A percentile compares a stretch with the other conserved stretches of the same genome.
Conservation (phyloP, 2,329 filamentous ascomycete genomes). For the Pseudogymnoascus sp. region DNA sequence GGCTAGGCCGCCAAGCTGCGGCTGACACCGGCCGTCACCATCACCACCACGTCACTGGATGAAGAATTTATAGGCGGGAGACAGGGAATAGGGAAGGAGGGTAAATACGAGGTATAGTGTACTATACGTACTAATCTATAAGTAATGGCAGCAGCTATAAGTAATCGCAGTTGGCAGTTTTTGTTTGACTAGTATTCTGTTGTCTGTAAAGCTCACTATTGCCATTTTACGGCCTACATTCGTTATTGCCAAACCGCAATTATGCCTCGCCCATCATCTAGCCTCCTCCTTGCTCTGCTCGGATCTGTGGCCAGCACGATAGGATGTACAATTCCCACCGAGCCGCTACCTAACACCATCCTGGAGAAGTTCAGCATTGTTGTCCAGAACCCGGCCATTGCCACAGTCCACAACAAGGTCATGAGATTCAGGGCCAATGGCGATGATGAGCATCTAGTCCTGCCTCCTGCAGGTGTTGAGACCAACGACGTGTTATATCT, state of each 20-base stretch:
- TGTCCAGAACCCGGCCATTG: conserved; percentile 31
- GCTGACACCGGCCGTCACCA: not conserved
- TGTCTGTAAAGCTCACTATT: not conserved
- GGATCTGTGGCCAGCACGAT: conserved; percentile 17
- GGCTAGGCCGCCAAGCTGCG: not conserved
- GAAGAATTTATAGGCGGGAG: not conserved
- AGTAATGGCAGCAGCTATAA: too few relatives aligned
- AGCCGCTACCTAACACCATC: conserved; percentile 28
- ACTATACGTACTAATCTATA: too few relatives aligned
- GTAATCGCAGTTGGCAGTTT: not conserved
- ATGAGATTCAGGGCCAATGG: conserved; percentile 33
- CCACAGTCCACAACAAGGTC: conserved; percentile 30
- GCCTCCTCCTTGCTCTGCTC: conserved; percentile 13
- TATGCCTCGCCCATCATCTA: not conserved
- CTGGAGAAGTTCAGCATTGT: conserved; percentile 28
- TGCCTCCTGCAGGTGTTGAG: conserved; percentile 31
- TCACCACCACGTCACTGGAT: not conserved
- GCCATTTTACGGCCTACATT: not conserved
- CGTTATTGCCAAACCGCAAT: not conserved
- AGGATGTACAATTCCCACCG: conserved; percentile 27
- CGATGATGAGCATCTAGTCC: conserved; percentile 33
- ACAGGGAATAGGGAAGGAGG: not conserved
- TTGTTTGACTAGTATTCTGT: not conserved
- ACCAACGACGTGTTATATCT: conserved; percentile 31
- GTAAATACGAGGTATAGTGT: not conserved